Conservation (phyloP, 164 flowering plant species). For the Liquidambar formosana region DNA sequence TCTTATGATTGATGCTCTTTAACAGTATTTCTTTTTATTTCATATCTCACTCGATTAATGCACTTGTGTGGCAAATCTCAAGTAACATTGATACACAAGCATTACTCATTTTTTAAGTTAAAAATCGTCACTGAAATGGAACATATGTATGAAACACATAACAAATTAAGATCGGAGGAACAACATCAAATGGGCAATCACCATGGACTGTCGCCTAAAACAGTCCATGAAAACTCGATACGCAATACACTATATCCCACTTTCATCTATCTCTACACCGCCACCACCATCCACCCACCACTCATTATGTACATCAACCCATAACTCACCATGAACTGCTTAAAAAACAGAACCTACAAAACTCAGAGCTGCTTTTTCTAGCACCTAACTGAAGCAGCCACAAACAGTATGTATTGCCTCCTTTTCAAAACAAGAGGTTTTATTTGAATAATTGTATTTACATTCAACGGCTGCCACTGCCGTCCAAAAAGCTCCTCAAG, state of each 20-base stretch:
- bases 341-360: conserved; percentile 24
- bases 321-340: background rate
- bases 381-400: conserved; percentile 28
- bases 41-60: too few species aligned
- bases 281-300: conserved; percentile 6
- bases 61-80: too few species aligned
- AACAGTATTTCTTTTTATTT: too few species aligned
- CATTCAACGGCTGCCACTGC: conserved; percentile 25
- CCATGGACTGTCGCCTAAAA: background rate
- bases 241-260: background rate
- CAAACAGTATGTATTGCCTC: conserved; percentile 10
- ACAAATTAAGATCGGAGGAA: background rate
- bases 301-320: conserved; percentile 24
- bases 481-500: conserved; percentile 52
- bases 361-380: conserved; percentile 32
- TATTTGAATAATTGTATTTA: conserved; percentile 6
- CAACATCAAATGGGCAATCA: background rate
- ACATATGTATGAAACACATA: too few species aligned
- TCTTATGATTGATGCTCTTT: too few species aligned
- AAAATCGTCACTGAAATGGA: background rate
- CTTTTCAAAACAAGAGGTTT: background rate
- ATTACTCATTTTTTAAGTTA: too few species aligned
- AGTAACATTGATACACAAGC: too few species aligned
- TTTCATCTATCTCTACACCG: conserved; percentile 6
- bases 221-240: background rate